Evolutionary conservation across 176 grass and related monocot species (phyloP).

Genomic region (Echinochloa phyllopogon): DNA sequence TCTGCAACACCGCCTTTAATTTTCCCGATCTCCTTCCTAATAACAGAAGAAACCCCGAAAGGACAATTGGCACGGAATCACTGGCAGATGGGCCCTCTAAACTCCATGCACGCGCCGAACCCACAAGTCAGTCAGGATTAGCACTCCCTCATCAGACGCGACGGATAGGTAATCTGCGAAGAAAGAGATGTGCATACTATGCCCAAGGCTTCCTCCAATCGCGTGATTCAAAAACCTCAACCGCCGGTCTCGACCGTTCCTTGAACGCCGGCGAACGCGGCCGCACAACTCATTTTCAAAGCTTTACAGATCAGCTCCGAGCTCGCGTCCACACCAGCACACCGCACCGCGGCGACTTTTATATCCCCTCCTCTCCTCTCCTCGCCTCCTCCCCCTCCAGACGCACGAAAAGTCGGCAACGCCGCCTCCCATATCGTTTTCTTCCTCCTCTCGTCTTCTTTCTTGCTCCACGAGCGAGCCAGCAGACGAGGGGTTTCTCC

Average conservation of each 20-base stretch:
- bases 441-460: too few species aligned
- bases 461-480: neutral
- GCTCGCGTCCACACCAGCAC: conserved; percentile 20
- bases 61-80: neutral
- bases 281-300: conserved; percentile 30
- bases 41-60: neutral
- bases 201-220: too few species aligned
- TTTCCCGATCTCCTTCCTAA: neutral
- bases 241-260: neutral
- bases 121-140: conserved; percentile 7
- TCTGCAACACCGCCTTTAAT: neutral
- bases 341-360: neutral
- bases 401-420: conserved; percentile 6
- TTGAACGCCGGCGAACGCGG: conserved; percentile 6
- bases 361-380: neutral
- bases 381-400: neutral
- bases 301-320: conserved; percentile 41
- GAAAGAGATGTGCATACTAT: neutral
- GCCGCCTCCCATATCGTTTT: neutral
- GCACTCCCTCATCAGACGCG: neutral
- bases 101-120: neutral
- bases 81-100: neutral
- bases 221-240: neutral
- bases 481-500: neutral
- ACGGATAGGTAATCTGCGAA: neutral